These are phyloP conservation scores for Dorcoceras hygrometricum DNA, from an alignment of 257 asterid species.

Conservation along the genomic window DNA sequence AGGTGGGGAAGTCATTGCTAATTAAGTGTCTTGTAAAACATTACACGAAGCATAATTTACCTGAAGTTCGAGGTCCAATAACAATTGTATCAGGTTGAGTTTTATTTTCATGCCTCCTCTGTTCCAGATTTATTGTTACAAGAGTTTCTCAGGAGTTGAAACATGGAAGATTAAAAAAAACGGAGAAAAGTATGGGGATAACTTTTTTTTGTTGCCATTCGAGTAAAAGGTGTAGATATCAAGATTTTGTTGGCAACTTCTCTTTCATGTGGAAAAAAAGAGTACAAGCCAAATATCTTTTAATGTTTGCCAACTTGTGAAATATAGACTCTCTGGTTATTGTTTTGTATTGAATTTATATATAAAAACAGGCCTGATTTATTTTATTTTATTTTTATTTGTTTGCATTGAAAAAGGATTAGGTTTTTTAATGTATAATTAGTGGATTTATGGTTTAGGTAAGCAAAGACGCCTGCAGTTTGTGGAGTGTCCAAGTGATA, in stretches of 20 bases:
- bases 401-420: constrained; percentile 1
- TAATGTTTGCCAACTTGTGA: background rate
- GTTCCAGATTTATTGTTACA: background rate
- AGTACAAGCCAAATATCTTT: background rate
- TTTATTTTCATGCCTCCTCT: constrained; percentile 6
- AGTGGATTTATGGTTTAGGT: constrained; percentile 46
- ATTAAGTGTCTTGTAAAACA: constrained; percentile 83
- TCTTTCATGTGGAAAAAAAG: background rate
- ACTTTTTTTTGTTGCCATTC: background rate
- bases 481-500: constrained; percentile 98
- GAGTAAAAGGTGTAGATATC: constrained; percentile 3
- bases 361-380: constrained; percentile 4
- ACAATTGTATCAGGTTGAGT: constrained; percentile 88
- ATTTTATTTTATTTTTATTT: background rate
- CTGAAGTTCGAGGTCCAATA: constrained; percentile 94
- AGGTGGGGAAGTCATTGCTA: constrained; percentile 94
- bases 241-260: constrained; percentile 5
- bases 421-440: constrained; percentile 17
- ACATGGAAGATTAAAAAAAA: too few relatives aligned
- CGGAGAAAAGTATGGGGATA: background rate
- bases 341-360: background rate
- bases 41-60: constrained; percentile 84
- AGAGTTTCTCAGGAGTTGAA: background rate
- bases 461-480: constrained; percentile 89
- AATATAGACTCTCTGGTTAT: background rate